phyloP scores from a whole-genome alignment of 2,329 filamentous ascomycete genomes.

The Neurospora crassa region DNA sequence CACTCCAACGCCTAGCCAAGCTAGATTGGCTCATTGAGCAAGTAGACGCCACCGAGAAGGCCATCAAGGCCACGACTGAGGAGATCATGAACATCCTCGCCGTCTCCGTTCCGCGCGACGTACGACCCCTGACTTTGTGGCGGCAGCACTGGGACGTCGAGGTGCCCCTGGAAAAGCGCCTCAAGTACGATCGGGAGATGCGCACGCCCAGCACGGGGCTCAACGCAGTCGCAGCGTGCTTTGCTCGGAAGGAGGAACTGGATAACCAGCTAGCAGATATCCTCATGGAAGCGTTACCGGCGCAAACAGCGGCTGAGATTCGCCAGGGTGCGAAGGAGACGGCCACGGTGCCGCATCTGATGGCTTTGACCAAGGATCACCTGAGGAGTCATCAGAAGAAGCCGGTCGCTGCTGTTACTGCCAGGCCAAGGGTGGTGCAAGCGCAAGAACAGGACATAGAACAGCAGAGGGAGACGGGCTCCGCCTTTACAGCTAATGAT shows the following conservation, averaged over 20 bases:
- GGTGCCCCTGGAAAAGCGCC: background rate
- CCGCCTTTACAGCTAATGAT: background rate
- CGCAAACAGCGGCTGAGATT: background rate
- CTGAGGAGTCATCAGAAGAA: background rate
- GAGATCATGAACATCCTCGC: slow-evolving; percentile 2
- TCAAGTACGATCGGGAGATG: background rate
- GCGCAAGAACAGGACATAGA: background rate
- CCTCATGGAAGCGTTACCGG: slow-evolving; percentile 10
- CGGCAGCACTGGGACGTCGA: background rate
- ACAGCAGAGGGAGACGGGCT: background rate
- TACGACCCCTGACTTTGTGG: background rate
- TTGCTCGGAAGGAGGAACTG: slow-evolving; percentile 6
- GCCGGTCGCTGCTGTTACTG: background rate
- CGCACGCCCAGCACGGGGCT: background rate
- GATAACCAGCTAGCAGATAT: slow-evolving; percentile 11
- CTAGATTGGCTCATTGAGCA: slow-evolving; percentile 6
- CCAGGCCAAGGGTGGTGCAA: background rate
- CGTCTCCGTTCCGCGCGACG: background rate
- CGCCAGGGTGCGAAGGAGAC: background rate
- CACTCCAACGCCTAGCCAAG: slow-evolving; percentile 6
- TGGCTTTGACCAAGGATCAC: background rate
- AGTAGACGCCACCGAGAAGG: background rate
- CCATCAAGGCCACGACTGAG: background rate
- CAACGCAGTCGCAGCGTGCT: slow-evolving; percentile 3
- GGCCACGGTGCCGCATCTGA: background rate